Evolutionary conservation across 2,329 filamentous ascomycete genomes (phyloP), one percentile per base, ranked within the genome.

Genomic region (Talaromyces sp.): DNA sequence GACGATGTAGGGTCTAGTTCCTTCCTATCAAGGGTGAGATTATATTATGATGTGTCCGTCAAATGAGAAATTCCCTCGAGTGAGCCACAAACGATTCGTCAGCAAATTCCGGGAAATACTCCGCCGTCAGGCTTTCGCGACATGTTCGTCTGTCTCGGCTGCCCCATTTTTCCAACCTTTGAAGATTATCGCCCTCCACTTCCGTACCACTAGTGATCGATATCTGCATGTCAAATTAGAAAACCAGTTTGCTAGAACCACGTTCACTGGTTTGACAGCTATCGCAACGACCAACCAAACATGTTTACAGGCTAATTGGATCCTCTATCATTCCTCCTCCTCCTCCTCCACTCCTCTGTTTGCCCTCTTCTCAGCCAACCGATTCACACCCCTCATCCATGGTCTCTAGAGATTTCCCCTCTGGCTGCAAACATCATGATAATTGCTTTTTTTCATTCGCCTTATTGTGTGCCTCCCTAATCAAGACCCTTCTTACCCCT

Each of bases 331-430:
- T 57, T 5, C n/a, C n/a, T 11, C 11, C 50, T 54, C 50, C 31
- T 5, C n/a, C n/a, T 11, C 11, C 50, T 54, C 50, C 31, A 21
- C 39, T 58, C 18, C 6, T 50, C 46, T n/a, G 23, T 33, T 11
- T 50, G 31, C n/a, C 33, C 21, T 31, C 37, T 44, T 54, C 46
- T 60, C 48, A 44, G 48, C 58, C 58, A 54, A 60, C 28, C 58
- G 35, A 54, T 54, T 52, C 31, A 25, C 33, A 46, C 62, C 62
- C 63, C 67, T 61, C 69, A 67, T 67, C 63, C 52, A 61, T 61
- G 46, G 58, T 11, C 54, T 28, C n/a, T 42, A 39, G n/a, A 9
- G 21, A 3, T 31, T 25, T 33, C 31, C 31, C 57, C 21, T 59
- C 40, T 42, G 35, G 46, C 23, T 48, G 21, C 35, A 23, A 46